Evolutionary conservation across 352 stramenopile species (phyloP).

Genomic region (Pythium periplocum): DNA sequence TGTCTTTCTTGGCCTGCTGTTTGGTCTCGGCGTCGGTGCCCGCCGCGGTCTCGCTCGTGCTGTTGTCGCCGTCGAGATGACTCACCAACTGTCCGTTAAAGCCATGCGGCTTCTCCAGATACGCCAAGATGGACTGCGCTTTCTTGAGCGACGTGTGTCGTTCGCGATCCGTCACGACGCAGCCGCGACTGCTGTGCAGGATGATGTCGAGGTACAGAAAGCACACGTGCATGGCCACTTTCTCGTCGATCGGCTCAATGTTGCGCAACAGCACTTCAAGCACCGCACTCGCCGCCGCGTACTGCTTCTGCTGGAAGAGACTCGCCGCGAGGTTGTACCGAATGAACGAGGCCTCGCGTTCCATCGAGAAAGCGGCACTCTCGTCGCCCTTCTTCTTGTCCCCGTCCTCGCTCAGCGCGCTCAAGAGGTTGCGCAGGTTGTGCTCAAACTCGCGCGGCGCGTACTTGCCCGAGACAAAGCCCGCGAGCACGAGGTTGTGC

Average conservation of each 20-base stretch:
- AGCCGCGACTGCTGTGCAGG: constrained; percentile 82
- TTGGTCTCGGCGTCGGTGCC: constrained; percentile 37
- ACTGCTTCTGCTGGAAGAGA: constrained; percentile 89
- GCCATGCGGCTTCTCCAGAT: constrained; percentile 87
- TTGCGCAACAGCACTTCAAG: constrained; percentile 86
- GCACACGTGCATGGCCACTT: constrained; percentile 90
- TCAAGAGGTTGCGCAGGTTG: constrained; percentile 57
- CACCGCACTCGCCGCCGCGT: constrained; percentile 77
- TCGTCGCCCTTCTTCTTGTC: constrained; percentile 37
- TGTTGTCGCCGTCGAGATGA: constrained; percentile 26
- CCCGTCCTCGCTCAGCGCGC: constrained; percentile 25
- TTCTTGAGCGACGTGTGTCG: constrained; percentile 71
- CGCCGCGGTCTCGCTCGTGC: constrained; percentile 15
- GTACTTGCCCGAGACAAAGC: constrained; percentile 59
- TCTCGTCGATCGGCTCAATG: constrained; percentile 89
- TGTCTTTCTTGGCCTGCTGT: constrained; percentile 49
- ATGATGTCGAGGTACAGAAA: constrained; percentile 92
- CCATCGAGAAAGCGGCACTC: constrained; percentile 44
- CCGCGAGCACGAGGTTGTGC: constrained; percentile 75
- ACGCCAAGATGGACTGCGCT: constrained; percentile 80
- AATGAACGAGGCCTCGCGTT: constrained; percentile 82
- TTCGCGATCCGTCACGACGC: constrained; percentile 75
- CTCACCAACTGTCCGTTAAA: constrained; percentile 77
- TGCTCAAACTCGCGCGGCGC: constrained; percentile 67
- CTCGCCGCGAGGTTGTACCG: constrained; percentile 89